A percentile compares a stretch with the other conserved stretches of the same genome.
Conservation (phyloP, 2,329 filamentous ascomycete species). For the Cryphonectria radicalis region DNA sequence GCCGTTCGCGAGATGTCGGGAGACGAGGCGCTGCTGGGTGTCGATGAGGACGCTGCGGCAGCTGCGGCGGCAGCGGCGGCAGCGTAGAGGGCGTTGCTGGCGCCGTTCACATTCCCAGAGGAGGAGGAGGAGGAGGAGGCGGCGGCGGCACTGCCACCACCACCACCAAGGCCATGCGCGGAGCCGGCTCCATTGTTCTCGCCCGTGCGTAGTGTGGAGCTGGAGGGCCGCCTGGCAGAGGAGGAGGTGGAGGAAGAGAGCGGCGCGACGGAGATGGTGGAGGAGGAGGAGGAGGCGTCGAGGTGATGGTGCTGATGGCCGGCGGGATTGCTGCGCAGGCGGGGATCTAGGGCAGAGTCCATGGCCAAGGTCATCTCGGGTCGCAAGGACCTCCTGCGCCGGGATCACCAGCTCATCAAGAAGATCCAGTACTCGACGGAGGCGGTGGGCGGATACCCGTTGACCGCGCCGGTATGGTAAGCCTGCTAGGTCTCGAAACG, state of each 20-base stretch:
- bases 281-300: conserved; percentile 17
- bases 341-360: conserved; percentile 29
- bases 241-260: conserved; percentile 11
- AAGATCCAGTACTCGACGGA: not conserved
- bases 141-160: not conserved
- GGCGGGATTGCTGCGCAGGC: conserved; percentile 27
- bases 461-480: conserved; percentile 10
- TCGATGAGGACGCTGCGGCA: conserved; percentile 14
- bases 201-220: not conserved
- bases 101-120: conserved; percentile 9
- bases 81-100: conserved; percentile 13
- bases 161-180: conserved; percentile 8
- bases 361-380: conserved; percentile 18
- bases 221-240: conserved; percentile 3
- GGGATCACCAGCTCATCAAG: conserved; percentile 7
- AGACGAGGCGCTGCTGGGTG: conserved; percentile 21
- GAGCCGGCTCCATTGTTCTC: not conserved
- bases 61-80: conserved; percentile 9
- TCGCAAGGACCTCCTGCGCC: conserved; percentile 13
- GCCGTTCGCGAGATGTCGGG: conserved; percentile 16
- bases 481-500: conserved; percentile 2
- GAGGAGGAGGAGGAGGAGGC: not conserved
- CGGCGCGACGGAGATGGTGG: conserved; percentile 21
- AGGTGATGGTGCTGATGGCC: not conserved
- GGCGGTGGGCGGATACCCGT: conserved; percentile 3